Evolutionary conservation across 148 eudicot species (phyloP), one percentile per base, ranked within the genome.

Genomic region (Vaccinium darrowii): DNA sequence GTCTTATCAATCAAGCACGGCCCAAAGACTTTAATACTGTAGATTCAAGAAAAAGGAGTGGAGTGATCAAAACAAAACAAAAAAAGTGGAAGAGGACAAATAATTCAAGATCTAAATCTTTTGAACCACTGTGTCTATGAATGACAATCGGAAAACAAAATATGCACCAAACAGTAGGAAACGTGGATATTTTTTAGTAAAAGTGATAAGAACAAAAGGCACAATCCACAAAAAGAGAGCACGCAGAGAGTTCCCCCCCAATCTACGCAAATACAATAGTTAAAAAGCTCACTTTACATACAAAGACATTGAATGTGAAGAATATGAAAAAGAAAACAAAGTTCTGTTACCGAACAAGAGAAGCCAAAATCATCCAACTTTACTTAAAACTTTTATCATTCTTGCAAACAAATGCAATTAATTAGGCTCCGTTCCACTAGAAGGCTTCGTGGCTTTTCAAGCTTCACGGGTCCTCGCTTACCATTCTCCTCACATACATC

Each of bases 171-270:
- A 65, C 75, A 81, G 75, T 81, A 75, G 6, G 50, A 54, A 60
- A 76, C 58, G 67, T 82, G 78, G 81, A 77, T 77, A 21, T 8
- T 19, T 62, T 62, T 19, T 1, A 2, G 78, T 74, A 63, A 86
- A 84, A 87, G 86, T 57, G 0, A 15, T 85, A 90, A 84, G 88
- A 87, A 85, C 87, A 39, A 90, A 86, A 81, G 74, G 87, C 91
- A 90, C 91, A 86, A 85, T 43, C 86, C 83, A 87, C 93, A 75
- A 77, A 76, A 39, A 82, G 63, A 81, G 53, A 82, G 65, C 73
- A 78, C 57, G 57, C 75, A 36, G 33, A 18, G 15, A 73, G 12
- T 33, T 62, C 69, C 53, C 77, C 77, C 69, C 53, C 81, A 82
- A 69, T 78, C 52, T 53, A 23, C 15, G 67, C 86, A 87, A 77